phyloP scores from a whole-genome alignment of 2,329 filamentous ascomycete genomes.

The Colletotrichum cuscutae region DNA sequence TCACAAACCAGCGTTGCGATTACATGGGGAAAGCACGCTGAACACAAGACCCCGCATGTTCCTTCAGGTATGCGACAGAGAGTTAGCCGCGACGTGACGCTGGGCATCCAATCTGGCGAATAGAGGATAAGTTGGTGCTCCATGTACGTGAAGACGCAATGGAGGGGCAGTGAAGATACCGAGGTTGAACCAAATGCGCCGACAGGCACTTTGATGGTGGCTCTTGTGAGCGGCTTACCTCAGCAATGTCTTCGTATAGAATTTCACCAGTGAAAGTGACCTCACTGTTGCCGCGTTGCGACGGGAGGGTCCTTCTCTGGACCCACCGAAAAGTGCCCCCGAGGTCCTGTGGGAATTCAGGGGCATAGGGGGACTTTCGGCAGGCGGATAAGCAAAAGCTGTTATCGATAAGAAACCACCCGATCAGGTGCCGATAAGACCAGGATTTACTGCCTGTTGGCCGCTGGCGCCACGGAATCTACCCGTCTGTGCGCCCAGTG shows the following conservation, averaged over 20 bases:
- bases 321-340: not conserved
- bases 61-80: not conserved
- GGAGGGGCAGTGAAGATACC: constrained; percentile 16
- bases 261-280: not conserved
- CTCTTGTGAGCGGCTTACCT: constrained; percentile 2
- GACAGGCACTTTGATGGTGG: not conserved
- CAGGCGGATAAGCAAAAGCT: constrained; percentile 4
- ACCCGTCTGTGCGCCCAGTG: constrained; percentile 20
- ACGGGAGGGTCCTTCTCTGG: not conserved
- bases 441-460: constrained; percentile 13
- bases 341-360: not conserved
- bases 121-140: not conserved
- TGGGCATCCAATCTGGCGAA: not conserved
- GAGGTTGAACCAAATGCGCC: constrained; percentile 14
- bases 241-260: not conserved
- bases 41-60: constrained; percentile 7
- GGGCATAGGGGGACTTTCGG: not conserved
- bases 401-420: constrained; percentile 28
- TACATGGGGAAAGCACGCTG: not conserved
- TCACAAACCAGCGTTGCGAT: constrained; percentile 2
- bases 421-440: constrained; percentile 35
- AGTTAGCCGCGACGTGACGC: not conserved
- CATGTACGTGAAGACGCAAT: constrained; percentile 21
- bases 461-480: constrained; percentile 5
- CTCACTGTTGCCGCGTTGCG: not conserved